phyloP scores from a whole-genome alignment of 805 yeast species.

The Pichia exigua region DNA sequence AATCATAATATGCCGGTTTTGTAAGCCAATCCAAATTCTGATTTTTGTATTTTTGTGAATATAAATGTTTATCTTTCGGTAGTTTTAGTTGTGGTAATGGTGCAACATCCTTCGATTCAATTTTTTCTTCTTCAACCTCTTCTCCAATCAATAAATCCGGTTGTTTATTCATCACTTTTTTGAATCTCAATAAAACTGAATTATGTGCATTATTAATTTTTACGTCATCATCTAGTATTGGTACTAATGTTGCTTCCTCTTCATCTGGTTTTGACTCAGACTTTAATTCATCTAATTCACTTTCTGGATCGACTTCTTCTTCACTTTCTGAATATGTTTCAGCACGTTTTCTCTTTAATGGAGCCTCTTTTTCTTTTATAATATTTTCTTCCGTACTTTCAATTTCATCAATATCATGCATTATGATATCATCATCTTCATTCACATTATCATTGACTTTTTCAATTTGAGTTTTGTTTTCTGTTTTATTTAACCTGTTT shows the following conservation, averaged over 20 bases:
- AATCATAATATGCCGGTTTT: slow-evolving; percentile 49
- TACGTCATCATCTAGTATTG: slow-evolving; percentile 6
- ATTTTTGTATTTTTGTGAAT: slow-evolving; percentile 26
- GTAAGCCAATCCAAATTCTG: slow-evolving; percentile 58
- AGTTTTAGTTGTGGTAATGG: slow-evolving; percentile 83
- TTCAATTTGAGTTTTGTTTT: slow-evolving; percentile 10
- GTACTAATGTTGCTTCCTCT: not conserved
- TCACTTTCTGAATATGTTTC: slow-evolving; percentile 4
- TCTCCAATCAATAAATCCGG: slow-evolving; percentile 12
- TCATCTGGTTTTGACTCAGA: slow-evolving; percentile 4
- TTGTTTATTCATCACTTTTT: slow-evolving; percentile 30
- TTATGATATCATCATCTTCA: slow-evolving; percentile 8
- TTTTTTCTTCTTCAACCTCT: slow-evolving; percentile 14
- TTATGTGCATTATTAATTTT: slow-evolving; percentile 32
- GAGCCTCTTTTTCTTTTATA: slow-evolving; percentile 15
- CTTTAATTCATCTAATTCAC: slow-evolving; percentile 1
- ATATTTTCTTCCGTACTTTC: slow-evolving; percentile 22
- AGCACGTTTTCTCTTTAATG: slow-evolving; percentile 7
- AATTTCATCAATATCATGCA: slow-evolving; percentile 33
- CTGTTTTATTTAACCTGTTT: slow-evolving; percentile 20
- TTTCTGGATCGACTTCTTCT: slow-evolving; percentile 1
- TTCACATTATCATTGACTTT: slow-evolving; percentile 15
- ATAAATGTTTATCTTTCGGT: slow-evolving; percentile 42
- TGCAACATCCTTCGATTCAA: slow-evolving; percentile 38
- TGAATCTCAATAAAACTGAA: slow-evolving; percentile 46